Evolutionary conservation across 768 basidiomycete species (phyloP), one percentile per base, ranked within the genome.

Genomic region (Auricularia sp.): DNA sequence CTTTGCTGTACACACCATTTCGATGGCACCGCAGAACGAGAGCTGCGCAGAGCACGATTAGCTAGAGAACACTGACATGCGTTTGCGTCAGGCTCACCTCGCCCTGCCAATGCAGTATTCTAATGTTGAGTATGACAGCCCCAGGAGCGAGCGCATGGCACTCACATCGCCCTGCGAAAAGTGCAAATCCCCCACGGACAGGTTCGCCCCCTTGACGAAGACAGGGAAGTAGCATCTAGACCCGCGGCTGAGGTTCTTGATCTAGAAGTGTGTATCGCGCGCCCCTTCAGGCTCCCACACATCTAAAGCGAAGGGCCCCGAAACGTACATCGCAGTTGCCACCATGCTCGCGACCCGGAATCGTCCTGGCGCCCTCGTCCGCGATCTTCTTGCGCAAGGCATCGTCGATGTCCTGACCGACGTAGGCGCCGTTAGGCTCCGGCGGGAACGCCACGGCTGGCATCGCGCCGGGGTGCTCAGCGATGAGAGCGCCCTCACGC

Each of bases 171-270:
- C 89, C 72, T 90, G 88, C 16, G 87, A 88, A 73, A 90, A 90
- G 70, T 92, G 89, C 33, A 90, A 76, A 71, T 90, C 89, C 1
- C 89, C 89, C 21, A 90, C 85, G 0, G 89, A 89, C 2, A 92
- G 76, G 66, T 89, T 88, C 1, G 89, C 89, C 4, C 88, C 89
- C 56, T 84, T 79, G 37, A 92, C 76, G 68, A 87, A 92, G 2
- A 92, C 89, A 2, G 89, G 89, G 76, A 90, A 84, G 71, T 89
- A 89, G 73, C 84, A 87, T 1, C 85, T 81, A 33, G 87, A 89
- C 3, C 87, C 87, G 69, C 83, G 84, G 62, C 13, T 44, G 54
- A 90, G 71, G 70, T 88, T 88, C 75, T 89, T 90, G 73, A 90
- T 89, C 87, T 89, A 72, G 29, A 56, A 16, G 14, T 37, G 13